Base-by-base conservation (phyloP, 2,329 filamentous ascomycete genomes). In the Gnomoniopsis smithogilvyi region DNA sequence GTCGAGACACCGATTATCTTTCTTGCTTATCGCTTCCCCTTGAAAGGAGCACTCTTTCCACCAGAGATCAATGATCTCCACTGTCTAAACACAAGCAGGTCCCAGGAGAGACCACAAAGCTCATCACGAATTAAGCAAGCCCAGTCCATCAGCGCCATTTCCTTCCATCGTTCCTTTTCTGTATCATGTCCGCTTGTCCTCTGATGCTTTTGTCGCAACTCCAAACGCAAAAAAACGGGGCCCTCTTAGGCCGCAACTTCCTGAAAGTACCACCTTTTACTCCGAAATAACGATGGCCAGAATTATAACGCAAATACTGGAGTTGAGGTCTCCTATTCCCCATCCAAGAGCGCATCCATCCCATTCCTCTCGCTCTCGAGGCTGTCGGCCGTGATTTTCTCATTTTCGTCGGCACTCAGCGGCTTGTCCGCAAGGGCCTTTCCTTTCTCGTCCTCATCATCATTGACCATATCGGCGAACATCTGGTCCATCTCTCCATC, bases 391-490 rank as follows among this genome's bases (percentile, higher is more conserved):
- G 75, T 78, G 51, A 77, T 60, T 22, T 50, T 59, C 30, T 63
- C 58, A 19, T 51, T 47, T 34, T 58, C 54, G 36, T 61, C 54
- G 36, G 3, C 41, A 14, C n/a, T 24, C 7, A 24, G 11, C 24
- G n/a, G 46, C 52, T 61, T 48, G 34, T 30, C 36, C 11, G 51
- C 47, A n/a, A 33, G 22, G 10, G 45, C 54, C 48, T 73, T 73
- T 63, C 71, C 72, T 58, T 69, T 73, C 15, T 79, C 77, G 4
- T 81, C 80, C 24, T 77, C 74, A 14, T 82, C 78, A 17, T 81
- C 78, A 59, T 83, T 81, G 3, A 80, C 82, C 63, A 84, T 75
- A 47, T 83, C 81, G 48, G 78, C 74, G 66, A 84, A 83, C 79
- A 84, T 83, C 63, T 78, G 78, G 58, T 82, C 79, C 3, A 81